Evolutionary conservation across 2,329 filamentous ascomycete genomes (phyloP).

Genomic region (Cladosporium sp.): DNA sequence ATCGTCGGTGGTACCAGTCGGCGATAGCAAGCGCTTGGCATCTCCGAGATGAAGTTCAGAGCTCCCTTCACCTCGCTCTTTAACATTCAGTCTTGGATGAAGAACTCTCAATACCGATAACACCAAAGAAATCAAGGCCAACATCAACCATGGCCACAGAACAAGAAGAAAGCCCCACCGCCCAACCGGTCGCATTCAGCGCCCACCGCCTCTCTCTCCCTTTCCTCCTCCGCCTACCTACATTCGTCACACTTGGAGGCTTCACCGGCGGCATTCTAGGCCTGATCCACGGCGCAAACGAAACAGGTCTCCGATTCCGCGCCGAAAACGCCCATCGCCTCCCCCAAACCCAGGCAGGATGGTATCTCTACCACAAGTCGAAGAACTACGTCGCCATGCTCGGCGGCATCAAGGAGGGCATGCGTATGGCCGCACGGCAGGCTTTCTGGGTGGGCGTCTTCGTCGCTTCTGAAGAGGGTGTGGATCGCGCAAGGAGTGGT

Average conservation of each 20-base stretch:
- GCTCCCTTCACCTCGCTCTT: too few species aligned
- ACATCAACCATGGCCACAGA: not conserved
- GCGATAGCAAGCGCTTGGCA: too few species aligned
- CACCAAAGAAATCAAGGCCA: too few species aligned
- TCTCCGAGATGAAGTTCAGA: too few species aligned
- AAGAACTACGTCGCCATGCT: conserved; percentile 89
- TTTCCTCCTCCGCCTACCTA: conserved; percentile 28
- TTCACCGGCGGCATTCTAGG: conserved; percentile 30
- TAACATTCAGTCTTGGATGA: too few species aligned
- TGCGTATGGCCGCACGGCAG: conserved; percentile 68
- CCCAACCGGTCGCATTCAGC: not conserved
- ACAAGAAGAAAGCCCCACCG: not conserved
- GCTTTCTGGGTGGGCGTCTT: conserved; percentile 72
- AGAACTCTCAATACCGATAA: too few species aligned
- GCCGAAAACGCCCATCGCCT: conserved; percentile 96
- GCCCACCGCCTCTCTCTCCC: conserved; percentile 31
- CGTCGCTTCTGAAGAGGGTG: conserved; percentile 77
- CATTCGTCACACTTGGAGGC: conserved; percentile 23
- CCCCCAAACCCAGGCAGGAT: conserved; percentile 75
- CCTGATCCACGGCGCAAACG: conserved; percentile 28
- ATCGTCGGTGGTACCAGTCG: too few species aligned
- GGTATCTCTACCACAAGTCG: conserved; percentile 98
- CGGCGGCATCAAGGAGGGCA: conserved; percentile 72
- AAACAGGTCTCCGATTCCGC: conserved; percentile 70
- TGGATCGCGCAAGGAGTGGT: conserved; percentile 55